Conservation (phyloP, 2,329 filamentous ascomycete species). For the Thermoascus crustaceus region DNA sequence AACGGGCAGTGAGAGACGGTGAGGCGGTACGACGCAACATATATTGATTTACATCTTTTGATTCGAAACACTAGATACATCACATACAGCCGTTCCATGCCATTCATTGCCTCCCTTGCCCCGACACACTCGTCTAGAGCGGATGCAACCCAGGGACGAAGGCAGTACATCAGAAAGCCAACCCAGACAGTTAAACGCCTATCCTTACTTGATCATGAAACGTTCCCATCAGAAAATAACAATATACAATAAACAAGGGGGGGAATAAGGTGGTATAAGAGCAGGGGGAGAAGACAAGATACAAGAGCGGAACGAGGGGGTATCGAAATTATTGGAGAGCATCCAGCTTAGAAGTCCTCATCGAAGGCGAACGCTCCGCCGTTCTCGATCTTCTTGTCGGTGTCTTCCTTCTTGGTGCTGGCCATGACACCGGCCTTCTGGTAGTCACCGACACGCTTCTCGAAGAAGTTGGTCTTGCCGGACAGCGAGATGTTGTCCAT, state of each 20-base stretch:
- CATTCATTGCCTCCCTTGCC: too few relatives aligned
- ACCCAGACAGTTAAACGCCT: too few relatives aligned
- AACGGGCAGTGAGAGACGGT: too few relatives aligned
- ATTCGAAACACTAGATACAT: too few relatives aligned
- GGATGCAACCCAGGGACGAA: too few relatives aligned
- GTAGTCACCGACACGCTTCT: constrained; percentile 99
- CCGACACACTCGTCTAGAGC: too few relatives aligned
- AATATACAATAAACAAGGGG: constrained; percentile 17
- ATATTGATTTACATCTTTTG: too few relatives aligned
- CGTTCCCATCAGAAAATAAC: constrained; percentile 18
- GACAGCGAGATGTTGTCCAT: constrained; percentile 99
- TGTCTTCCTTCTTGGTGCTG: constrained; percentile 65
- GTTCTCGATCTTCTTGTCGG: constrained; percentile 31
- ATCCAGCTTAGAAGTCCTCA: constrained; percentile 75
- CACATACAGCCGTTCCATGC: too few relatives aligned
- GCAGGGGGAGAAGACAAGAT: constrained; percentile 4
- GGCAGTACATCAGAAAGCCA: too few relatives aligned
- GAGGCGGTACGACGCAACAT: too few relatives aligned
- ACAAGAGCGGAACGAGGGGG: constrained; percentile 5
- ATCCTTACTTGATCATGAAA: too few relatives aligned
- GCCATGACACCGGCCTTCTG: constrained; percentile 99
- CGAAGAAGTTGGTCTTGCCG: constrained; percentile 99
- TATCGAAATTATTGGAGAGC: constrained; percentile 11
- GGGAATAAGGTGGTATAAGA: constrained; percentile 9
- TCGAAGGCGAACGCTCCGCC: constrained; percentile 82